Conservation (phyloP, 805 yeast genomes). For the Babjeviella inositovora region DNA sequence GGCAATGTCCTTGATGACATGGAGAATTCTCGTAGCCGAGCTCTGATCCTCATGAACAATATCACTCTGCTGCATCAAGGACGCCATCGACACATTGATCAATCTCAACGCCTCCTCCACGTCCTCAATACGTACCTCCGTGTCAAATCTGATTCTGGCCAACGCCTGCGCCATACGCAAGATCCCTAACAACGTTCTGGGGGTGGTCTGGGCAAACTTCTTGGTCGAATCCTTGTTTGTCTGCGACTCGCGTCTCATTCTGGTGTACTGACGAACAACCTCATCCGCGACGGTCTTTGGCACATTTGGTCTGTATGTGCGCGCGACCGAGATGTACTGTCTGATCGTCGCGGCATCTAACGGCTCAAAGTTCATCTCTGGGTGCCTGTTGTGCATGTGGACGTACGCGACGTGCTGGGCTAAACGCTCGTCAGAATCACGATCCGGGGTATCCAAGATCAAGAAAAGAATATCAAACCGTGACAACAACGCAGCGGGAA, state of each 20-base stretch:
- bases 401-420: conserved; percentile 94
- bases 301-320: conserved; percentile 72
- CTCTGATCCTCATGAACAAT: conserved; percentile 43
- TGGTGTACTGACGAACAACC: conserved; percentile 74
- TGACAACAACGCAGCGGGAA: conserved; percentile 91
- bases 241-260: conserved; percentile 84
- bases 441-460: conserved; percentile 69
- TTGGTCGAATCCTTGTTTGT: conserved; percentile 58
- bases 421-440: conserved; percentile 68
- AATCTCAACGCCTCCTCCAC: conserved; percentile 93
- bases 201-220: conserved; percentile 86
- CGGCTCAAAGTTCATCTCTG: conserved; percentile 60
- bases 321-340: conserved; percentile 77
- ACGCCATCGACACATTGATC: conserved; percentile 72
- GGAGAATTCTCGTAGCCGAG: conserved; percentile 52
- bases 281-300: conserved; percentile 75
- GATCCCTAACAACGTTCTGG: conserved; percentile 85
- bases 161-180: conserved; percentile 88
- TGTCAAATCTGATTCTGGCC: conserved; percentile 76
- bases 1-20: conserved; percentile 48
- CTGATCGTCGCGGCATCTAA: conserved; percentile 68
- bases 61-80: conserved; percentile 43
- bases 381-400: conserved; percentile 85
- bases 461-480: conserved; percentile 86
- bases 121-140: conserved; percentile 56